phyloP scores from a whole-genome alignment of 331 rosid species.

The Dryas integrifolia region DNA sequence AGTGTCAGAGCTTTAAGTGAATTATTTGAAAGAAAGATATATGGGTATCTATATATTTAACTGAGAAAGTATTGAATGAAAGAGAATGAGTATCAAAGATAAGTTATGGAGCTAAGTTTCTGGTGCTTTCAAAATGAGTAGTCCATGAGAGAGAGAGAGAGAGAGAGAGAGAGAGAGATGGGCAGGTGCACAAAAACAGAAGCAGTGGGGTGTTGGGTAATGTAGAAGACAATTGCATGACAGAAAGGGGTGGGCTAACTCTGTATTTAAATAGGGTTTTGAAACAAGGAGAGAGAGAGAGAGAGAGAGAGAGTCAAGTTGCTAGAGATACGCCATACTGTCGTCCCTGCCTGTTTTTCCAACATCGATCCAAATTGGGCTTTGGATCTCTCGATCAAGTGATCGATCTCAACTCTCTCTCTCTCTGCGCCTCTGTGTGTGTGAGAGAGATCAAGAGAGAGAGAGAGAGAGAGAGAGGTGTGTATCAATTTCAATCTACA shows the following conservation, averaged over 20 bases:
- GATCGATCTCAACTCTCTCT: neutral
- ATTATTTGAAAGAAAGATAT: neutral
- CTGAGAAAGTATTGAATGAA: neutral
- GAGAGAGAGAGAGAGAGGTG: too few species aligned
- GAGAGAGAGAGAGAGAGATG: constrained; percentile 4
- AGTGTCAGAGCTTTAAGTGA: neutral
- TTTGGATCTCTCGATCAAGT: constrained; percentile 14
- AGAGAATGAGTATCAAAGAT: constrained; percentile 4
- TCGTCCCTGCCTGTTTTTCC: constrained; percentile 11
- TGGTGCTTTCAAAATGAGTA: constrained; percentile 3
- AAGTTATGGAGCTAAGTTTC: constrained; percentile 27
- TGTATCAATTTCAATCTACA: too few species aligned
- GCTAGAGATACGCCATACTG: constrained; percentile 17
- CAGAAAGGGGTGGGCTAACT: constrained; percentile 32
- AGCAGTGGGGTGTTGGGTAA: constrained; percentile 35
- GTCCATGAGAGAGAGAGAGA: constrained; percentile 2
- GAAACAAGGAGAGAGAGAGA: constrained; percentile 1
- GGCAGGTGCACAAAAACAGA: constrained; percentile 17
- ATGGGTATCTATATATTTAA: neutral
- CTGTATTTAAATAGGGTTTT: constrained; percentile 38
- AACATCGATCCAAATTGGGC: constrained; percentile 2
- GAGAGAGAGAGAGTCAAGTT: constrained; percentile 20
- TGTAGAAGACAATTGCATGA: constrained; percentile 46
- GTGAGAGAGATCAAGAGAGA: neutral
- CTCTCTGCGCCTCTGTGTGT: too few species aligned